phyloP scores from a whole-genome alignment of 805 yeast species.

The Blastobotrys mokoenaii region DNA sequence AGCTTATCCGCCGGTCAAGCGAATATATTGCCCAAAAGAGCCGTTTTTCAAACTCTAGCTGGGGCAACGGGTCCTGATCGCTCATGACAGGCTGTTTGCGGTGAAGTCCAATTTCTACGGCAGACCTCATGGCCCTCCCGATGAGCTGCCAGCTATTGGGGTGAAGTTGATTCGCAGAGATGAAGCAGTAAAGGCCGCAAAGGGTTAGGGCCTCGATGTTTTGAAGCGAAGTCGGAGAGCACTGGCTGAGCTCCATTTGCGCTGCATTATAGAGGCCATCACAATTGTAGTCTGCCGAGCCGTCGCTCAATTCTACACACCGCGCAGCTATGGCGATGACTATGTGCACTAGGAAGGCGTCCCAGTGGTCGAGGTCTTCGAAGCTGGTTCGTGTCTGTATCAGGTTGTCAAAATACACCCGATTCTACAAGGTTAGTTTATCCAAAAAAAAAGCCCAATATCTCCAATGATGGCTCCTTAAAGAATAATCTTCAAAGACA shows the following conservation, averaged over 20 bases:
- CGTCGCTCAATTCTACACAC: slow-evolving; percentile 7
- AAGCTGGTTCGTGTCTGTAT: not conserved
- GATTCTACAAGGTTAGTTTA: not conserved
- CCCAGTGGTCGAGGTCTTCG: slow-evolving; percentile 5
- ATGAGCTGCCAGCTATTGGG: slow-evolving; percentile 10
- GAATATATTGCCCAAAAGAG: slow-evolving; percentile 7
- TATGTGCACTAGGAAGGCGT: slow-evolving; percentile 6
- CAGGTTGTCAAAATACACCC: not conserved
- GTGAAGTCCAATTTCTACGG: slow-evolving; percentile 12
- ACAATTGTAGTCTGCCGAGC: slow-evolving; percentile 1
- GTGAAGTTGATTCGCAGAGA: slow-evolving; percentile 1
- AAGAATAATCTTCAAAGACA: too few species aligned
- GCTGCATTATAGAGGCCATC: slow-evolving; percentile 8
- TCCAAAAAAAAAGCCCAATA: too few species aligned
- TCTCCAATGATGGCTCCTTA: too few species aligned
- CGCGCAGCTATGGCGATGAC: slow-evolving; percentile 12
- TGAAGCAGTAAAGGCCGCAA: slow-evolving; percentile 7
- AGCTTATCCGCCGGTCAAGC: slow-evolving; percentile 5
- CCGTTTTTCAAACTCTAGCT: slow-evolving; percentile 2
- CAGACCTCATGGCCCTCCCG: slow-evolving; percentile 12
- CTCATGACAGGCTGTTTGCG: slow-evolving; percentile 5
- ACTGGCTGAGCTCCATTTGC: slow-evolving; percentile 1
- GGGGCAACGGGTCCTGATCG: slow-evolving; percentile 5
- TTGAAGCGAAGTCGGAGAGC: slow-evolving; percentile 2
- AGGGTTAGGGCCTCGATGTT: slow-evolving; percentile 10